phyloP scores from a whole-genome alignment of 176 grass and related monocot species.

The Cenchrus purpureus region DNA sequence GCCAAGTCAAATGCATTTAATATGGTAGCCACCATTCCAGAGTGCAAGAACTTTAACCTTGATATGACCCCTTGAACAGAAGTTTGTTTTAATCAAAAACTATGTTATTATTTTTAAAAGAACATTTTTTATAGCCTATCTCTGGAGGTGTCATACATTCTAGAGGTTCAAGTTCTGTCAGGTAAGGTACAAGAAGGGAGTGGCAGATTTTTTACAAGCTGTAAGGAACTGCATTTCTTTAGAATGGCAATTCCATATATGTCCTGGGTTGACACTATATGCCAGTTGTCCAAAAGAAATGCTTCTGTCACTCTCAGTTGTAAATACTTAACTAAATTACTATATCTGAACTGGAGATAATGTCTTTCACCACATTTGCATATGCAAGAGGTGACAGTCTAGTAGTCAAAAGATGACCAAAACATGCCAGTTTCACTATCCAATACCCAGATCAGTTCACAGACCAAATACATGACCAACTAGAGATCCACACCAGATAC shows the following conservation, averaged over 20 bases:
- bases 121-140: neutral
- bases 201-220: neutral
- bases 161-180: neutral
- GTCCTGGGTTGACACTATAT: neutral
- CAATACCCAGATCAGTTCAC: neutral
- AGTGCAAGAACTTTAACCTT: neutral
- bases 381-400: constrained; percentile 10
- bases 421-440: neutral
- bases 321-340: constrained; percentile 18
- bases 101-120: neutral
- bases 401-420: neutral
- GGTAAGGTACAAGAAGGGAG: neutral
- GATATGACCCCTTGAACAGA: neutral
- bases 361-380: neutral
- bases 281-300: neutral
- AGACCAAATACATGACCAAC: neutral
- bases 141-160: neutral
- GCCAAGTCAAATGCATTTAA: constrained; percentile 21
- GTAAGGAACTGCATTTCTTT: neutral
- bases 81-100: neutral
- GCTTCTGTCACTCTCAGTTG: neutral
- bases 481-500: neutral
- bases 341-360: neutral
- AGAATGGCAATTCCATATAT: neutral
- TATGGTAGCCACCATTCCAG: neutral